Evolutionary conservation across 75 land plant genomes (phyloP).

Genomic region (Sequoia sempervirens): DNA sequence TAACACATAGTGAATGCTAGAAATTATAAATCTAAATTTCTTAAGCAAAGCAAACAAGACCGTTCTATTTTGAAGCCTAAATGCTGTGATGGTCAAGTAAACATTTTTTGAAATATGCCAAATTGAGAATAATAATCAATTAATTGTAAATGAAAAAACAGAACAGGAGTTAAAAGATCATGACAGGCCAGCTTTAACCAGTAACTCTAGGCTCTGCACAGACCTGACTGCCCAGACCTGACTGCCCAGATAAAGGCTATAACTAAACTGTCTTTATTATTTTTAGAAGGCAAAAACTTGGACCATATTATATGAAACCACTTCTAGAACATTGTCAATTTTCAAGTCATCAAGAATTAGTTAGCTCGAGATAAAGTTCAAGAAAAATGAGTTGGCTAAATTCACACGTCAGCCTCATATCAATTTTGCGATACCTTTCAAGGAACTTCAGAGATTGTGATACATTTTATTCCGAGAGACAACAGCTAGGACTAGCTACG

Average conservation of each 20-base stretch:
- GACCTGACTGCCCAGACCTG: not conserved
- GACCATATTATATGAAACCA: not conserved
- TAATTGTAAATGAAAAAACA: not conserved
- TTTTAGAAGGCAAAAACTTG: not conserved
- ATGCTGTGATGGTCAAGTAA: not conserved
- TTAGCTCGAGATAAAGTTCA: not conserved
- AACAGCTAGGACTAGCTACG: not conserved
- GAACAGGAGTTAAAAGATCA: not conserved
- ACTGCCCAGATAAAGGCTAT: not conserved
- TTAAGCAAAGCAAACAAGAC: not conserved
- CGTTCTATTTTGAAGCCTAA: not conserved
- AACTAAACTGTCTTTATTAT: not conserved
- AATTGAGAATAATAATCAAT: not conserved
- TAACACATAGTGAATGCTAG: not conserved
- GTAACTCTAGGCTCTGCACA: not conserved
- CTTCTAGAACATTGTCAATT: not conserved
- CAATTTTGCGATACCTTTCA: not conserved
- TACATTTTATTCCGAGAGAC: no score
- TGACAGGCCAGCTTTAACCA: not conserved
- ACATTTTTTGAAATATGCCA: not conserved
- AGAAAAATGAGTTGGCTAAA: not conserved
- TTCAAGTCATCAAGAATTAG: not conserved
- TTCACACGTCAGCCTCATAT: not conserved
- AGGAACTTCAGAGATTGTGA: not conserved
- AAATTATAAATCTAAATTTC: not conserved